Conservation (phyloP, 176 grass and related monocot species). For the Alopecurus myosuroides region DNA sequence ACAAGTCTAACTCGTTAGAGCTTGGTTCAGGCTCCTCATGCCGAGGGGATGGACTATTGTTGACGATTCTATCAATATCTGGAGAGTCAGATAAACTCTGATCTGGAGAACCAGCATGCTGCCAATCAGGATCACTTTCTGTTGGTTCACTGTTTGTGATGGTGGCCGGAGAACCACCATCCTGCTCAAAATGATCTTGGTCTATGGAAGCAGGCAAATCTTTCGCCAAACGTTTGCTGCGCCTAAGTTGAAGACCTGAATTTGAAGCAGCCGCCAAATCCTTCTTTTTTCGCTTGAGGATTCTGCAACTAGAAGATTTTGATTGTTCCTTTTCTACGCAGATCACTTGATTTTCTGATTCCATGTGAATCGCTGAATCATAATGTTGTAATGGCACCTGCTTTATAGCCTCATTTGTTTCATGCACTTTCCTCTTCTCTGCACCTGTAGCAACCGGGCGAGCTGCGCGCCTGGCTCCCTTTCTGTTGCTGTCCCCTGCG, state of each 20-base stretch:
- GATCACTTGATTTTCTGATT: constrained; percentile 11
- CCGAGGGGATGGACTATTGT: background rate
- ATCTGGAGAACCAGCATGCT: background rate
- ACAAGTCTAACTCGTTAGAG: constrained; percentile 23
- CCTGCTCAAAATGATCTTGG: no score
- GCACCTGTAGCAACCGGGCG: background rate
- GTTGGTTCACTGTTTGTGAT: background rate
- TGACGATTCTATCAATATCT: constrained; percentile 16
- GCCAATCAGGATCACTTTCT: constrained; percentile 29
- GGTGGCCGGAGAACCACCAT: no score
- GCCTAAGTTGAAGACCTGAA: constrained; percentile 35
- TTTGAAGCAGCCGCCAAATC: constrained; percentile 10
- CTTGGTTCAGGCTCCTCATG: constrained; percentile 1
- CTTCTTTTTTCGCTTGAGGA: constrained; percentile 7
- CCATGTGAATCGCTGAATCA: background rate
- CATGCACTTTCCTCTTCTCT: background rate
- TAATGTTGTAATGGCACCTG: background rate
- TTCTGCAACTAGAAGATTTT: background rate
- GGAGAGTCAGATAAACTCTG: constrained; percentile 1
- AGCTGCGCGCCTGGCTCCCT: background rate
- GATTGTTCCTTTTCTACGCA: background rate
- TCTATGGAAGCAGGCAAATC: constrained; percentile 21
- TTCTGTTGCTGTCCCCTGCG: background rate
- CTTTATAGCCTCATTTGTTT: constrained; percentile 21
- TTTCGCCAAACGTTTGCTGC: constrained; percentile 32